A percentile compares a stretch with the other conserved stretches of the same genome.
Conservation (phyloP, 2,329 filamentous ascomycete genomes). For the Stachybotrys elegans region DNA sequence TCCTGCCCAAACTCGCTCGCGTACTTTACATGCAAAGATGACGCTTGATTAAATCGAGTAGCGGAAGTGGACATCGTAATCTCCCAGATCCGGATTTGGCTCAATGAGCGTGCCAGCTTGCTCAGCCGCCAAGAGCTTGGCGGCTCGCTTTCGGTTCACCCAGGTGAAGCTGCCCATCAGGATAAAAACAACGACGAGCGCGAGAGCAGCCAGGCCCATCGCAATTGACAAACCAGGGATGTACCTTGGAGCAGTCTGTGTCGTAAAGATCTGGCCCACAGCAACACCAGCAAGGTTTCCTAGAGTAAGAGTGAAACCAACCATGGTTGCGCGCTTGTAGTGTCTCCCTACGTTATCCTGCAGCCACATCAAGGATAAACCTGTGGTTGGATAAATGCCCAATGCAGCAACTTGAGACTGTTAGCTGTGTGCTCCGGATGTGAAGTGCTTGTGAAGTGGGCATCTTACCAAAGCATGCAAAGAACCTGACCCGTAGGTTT, state of each 20-base stretch:
- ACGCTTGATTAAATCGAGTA: slow-evolving; percentile 11
- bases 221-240: slow-evolving; percentile 19
- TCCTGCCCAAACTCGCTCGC: no score
- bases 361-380: slow-evolving; percentile 40
- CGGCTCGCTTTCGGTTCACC: slow-evolving; percentile 19
- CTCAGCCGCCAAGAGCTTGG: slow-evolving; percentile 14
- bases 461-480: slow-evolving; percentile 10
- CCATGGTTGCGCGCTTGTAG: slow-evolving; percentile 39
- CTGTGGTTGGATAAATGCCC: slow-evolving; percentile 23
- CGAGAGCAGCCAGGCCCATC: slow-evolving; percentile 19
- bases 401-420: slow-evolving; percentile 9
- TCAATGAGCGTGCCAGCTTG: slow-evolving; percentile 14
- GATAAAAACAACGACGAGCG: slow-evolving; percentile 14
- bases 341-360: slow-evolving; percentile 41
- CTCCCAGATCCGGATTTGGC: slow-evolving; percentile 17
- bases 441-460: not conserved
- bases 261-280: slow-evolving; percentile 37
- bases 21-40: no score
- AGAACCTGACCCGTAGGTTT: slow-evolving; percentile 19
- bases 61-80: slow-evolving; percentile 20
- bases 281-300: slow-evolving; percentile 44
- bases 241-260: slow-evolving; percentile 19
- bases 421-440: slow-evolving; percentile 1
- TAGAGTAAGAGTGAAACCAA: slow-evolving; percentile 40
- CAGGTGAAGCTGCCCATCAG: slow-evolving; percentile 17